Evolutionary conservation across 2,329 filamentous ascomycete species (phyloP).

Genomic region (Aureobasidium subglaciale): DNA sequence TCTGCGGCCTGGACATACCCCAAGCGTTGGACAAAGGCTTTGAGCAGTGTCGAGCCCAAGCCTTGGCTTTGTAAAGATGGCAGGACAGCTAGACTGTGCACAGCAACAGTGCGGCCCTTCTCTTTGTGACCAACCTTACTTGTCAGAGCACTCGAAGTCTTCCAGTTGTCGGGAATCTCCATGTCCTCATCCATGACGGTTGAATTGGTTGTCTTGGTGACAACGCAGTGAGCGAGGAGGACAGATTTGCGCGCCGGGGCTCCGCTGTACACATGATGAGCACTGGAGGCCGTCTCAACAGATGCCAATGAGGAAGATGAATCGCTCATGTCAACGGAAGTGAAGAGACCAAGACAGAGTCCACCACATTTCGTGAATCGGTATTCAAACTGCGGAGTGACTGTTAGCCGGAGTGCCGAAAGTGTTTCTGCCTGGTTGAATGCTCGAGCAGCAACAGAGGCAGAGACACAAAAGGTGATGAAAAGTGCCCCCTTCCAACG

Average conservation of each 20-base stretch:
- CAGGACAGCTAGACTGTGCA: conserved; percentile 76
- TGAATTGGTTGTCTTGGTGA: conserved; percentile 59
- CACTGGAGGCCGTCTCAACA: conserved; percentile 48
- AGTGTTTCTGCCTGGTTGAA: too few species aligned
- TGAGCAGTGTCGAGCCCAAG: conserved; percentile 66
- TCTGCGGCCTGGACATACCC: conserved; percentile 62
- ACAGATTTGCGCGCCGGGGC: conserved; percentile 53
- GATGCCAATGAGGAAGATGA: conserved; percentile 42
- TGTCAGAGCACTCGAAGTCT: conserved; percentile 22
- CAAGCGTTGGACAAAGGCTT: conserved; percentile 70
- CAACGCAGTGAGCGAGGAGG: conserved; percentile 70
- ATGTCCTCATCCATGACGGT: conserved; percentile 70
- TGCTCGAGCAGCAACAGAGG: too few species aligned
- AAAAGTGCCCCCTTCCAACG: too few species aligned
- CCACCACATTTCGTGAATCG: conserved; percentile 68
- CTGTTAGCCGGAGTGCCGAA: neutral
- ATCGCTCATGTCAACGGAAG: conserved; percentile 50
- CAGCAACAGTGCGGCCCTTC: conserved; percentile 63
- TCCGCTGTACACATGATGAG: conserved; percentile 53
- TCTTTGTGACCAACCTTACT: conserved; percentile 58
- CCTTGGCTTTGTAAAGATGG: conserved; percentile 68
- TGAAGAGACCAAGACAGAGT: conserved; percentile 74
- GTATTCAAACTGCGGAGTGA: conserved; percentile 58
- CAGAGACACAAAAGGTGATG: neutral
- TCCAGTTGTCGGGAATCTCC: conserved; percentile 64